These are phyloP conservation scores for Hypomyces rosellus DNA, from an alignment of 2,329 filamentous ascomycete genomes.

Conservation along the genomic window DNA sequence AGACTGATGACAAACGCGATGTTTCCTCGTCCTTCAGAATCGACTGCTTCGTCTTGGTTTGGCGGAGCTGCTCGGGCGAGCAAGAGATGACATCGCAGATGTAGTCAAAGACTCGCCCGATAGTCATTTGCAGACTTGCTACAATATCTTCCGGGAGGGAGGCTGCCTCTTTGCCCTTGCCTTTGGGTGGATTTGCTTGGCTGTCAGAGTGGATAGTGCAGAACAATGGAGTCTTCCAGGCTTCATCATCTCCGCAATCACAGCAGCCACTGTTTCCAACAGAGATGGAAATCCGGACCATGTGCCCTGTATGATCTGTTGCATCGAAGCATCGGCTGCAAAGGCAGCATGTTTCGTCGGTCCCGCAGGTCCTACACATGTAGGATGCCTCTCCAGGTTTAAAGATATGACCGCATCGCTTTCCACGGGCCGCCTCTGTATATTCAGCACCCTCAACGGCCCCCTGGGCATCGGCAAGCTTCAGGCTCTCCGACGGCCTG, in stretches of 20 bases:
- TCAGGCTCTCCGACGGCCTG: slow-evolving; percentile 59
- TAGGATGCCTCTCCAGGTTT: slow-evolving; percentile 91
- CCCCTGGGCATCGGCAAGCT: slow-evolving; percentile 80
- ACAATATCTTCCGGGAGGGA: slow-evolving; percentile 68
- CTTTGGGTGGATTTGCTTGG: slow-evolving; percentile 44
- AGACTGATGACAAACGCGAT: slow-evolving; percentile 64
- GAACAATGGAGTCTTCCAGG: slow-evolving; percentile 80
- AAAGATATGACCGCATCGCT: slow-evolving; percentile 96
- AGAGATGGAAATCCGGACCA: slow-evolving; percentile 82
- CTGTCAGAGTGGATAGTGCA: slow-evolving; percentile 85
- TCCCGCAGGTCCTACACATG: slow-evolving; percentile 86
- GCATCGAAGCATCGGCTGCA: slow-evolving; percentile 93
- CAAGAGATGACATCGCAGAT: slow-evolving; percentile 97
- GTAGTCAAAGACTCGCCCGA: slow-evolving; percentile 82
- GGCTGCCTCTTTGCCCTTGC: slow-evolving; percentile 54
- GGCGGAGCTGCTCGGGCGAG: slow-evolving; percentile 86
- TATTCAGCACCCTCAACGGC: slow-evolving; percentile 94
- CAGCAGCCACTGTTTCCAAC: slow-evolving; percentile 93
- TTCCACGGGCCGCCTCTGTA: slow-evolving; percentile 82
- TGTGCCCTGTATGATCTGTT: slow-evolving; percentile 89
- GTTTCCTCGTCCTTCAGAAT: slow-evolving; percentile 75
- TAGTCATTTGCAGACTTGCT: slow-evolving; percentile 74
- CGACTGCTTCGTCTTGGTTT: slow-evolving; percentile 74
- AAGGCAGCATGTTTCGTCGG: slow-evolving; percentile 91
- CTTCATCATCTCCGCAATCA: slow-evolving; percentile 93